phyloP scores from a whole-genome alignment of 345 rosid species.

The Isatis tinctoria region DNA sequence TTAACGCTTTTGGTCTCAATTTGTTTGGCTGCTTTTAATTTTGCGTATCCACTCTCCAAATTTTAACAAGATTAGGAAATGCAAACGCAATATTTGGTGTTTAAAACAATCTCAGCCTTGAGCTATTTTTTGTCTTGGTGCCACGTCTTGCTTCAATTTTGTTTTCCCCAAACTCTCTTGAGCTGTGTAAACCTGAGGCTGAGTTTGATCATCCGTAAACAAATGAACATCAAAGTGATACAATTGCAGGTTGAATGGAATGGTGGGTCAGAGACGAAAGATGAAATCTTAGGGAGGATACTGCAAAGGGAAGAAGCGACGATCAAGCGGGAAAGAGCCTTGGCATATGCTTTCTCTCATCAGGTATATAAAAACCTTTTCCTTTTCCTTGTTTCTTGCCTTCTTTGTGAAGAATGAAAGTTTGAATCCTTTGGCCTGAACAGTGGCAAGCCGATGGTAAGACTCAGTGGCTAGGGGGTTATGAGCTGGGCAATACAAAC shows the following conservation, averaged over 20 bases:
- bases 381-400: constrained; percentile 1
- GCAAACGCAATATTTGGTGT: background rate
- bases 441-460: constrained; percentile 84
- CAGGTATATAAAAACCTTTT: constrained; percentile 47
- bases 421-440: background rate
- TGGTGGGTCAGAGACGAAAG: constrained; percentile 74
- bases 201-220: background rate
- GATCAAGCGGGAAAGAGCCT: constrained; percentile 81
- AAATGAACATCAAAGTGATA: background rate
- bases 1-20: too few species aligned
- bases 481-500: constrained; percentile 64
- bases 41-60: too few species aligned
- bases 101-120: background rate
- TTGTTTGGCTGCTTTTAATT: too few species aligned
- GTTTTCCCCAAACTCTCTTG: background rate
- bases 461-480: constrained; percentile 41
- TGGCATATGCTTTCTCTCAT: constrained; percentile 97
- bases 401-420: background rate
- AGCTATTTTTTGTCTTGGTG: background rate
- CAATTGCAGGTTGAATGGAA: constrained; percentile 85
- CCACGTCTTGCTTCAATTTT: background rate
- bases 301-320: constrained; percentile 86
- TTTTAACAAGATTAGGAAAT: too few species aligned
- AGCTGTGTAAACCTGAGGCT: background rate
- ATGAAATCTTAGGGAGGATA: constrained; percentile 64